phyloP scores from a whole-genome alignment of 495 filamentous ascomycete species.

The Xylaria longipes region DNA sequence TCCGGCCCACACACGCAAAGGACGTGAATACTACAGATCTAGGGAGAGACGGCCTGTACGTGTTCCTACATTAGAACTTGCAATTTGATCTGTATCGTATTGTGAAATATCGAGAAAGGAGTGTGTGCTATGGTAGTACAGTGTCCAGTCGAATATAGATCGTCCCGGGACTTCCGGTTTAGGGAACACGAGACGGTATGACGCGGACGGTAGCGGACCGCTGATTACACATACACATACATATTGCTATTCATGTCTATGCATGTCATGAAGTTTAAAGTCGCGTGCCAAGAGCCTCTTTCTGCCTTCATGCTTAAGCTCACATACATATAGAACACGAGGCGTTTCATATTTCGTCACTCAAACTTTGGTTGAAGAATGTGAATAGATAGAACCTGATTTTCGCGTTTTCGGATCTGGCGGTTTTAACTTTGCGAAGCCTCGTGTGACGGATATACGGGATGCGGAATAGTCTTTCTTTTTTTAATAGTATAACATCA shows the following conservation, averaged over 20 bases:
- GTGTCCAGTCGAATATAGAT: neutral
- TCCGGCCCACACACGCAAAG: neutral
- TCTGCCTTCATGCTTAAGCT: neutral
- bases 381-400: neutral
- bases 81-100: neutral
- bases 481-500: neutral
- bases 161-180: neutral
- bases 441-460: neutral
- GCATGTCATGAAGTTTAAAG: neutral
- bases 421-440: neutral
- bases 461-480: too few relatives aligned
- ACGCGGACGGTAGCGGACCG: constrained; percentile 1
- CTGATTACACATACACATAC: neutral
- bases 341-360: constrained; percentile 4
- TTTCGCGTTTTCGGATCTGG: neutral
- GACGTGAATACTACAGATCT: neutral
- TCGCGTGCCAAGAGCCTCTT: neutral
- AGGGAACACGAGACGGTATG: neutral
- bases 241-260: neutral
- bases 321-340: neutral
- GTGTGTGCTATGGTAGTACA: neutral
- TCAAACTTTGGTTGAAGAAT: neutral
- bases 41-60: neutral
- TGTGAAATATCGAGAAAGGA: neutral
- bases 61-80: neutral